phyloP scores from a whole-genome alignment of 352 stramenopile genomes.

The Globisporangium canariense region DNA sequence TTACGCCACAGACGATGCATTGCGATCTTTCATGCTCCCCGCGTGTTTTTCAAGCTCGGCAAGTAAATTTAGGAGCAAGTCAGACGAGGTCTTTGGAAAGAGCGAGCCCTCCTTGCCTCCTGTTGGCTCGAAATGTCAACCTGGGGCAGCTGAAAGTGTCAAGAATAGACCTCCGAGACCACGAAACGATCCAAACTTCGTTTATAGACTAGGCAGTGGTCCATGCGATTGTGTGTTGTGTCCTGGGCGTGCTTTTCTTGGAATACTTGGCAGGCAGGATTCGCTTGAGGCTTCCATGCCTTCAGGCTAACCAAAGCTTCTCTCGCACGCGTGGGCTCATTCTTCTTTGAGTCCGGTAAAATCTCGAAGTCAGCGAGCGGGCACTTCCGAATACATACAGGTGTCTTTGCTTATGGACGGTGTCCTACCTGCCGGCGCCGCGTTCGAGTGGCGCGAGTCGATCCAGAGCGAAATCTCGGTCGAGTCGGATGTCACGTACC shows the following conservation, averaged over 20 bases:
- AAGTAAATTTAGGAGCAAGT: background rate
- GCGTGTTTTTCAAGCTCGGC: background rate
- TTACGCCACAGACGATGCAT: background rate
- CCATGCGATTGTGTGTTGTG: background rate
- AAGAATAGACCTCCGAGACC: background rate
- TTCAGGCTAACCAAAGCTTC: background rate
- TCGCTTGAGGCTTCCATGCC: background rate
- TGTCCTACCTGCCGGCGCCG: conserved; percentile 12
- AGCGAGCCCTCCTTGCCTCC: background rate
- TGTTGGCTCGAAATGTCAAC: background rate
- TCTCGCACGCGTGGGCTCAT: background rate
- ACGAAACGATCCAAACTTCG: conserved; percentile 2
- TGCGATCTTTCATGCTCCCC: conserved; percentile 1
- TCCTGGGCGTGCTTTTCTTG: background rate
- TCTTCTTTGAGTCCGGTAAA: conserved; percentile 1
- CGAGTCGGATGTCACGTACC: conserved; percentile 43
- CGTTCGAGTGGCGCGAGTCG: conserved; percentile 25
- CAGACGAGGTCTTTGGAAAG: background rate
- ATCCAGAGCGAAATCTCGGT: conserved; percentile 38
- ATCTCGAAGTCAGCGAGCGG: background rate
- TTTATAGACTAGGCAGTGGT: background rate
- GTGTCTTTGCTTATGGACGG: conserved; percentile 9
- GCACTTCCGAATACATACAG: background rate
- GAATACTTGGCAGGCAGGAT: background rate
- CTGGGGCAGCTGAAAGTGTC: background rate